Conservation (phyloP, 805 yeast genomes). For the Suhomyces vadensis region DNA sequence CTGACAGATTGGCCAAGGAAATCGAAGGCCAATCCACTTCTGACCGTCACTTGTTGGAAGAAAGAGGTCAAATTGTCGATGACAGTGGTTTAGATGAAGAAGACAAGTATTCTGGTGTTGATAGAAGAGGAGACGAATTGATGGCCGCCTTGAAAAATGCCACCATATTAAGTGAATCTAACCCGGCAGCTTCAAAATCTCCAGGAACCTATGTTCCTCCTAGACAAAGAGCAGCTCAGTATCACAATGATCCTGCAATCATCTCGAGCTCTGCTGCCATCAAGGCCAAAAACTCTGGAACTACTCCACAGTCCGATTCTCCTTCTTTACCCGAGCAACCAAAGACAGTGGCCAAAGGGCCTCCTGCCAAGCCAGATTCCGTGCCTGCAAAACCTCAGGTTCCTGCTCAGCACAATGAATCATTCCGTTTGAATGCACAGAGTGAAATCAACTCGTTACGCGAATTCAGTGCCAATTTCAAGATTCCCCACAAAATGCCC, state of each 20-base stretch:
- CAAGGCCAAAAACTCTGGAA: constrained; percentile 5
- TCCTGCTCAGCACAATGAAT: constrained; percentile 29
- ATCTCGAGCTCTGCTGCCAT: constrained; percentile 51
- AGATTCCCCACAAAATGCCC: constrained; percentile 63
- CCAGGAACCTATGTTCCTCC: constrained; percentile 57
- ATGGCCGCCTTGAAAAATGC: constrained; percentile 48
- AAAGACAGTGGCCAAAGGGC: constrained; percentile 5
- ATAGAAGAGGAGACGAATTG: constrained; percentile 54
- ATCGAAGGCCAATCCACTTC: constrained; percentile 71
- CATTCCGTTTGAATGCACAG: constrained; percentile 50
- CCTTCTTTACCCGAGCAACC: neutral
- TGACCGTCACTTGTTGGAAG: constrained; percentile 86
- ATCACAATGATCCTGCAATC: constrained; percentile 67
- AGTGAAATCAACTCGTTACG: constrained; percentile 68
- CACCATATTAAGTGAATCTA: constrained; percentile 20
- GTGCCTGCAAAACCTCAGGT: constrained; percentile 33
- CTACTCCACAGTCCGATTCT: neutral
- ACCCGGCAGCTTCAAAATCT: constrained; percentile 8
- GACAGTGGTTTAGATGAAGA: constrained; percentile 93
- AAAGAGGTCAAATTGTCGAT: constrained; percentile 75
- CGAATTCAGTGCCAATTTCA: constrained; percentile 80
- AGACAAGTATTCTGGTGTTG: constrained; percentile 93
- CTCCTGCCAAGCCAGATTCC: constrained; percentile 26
- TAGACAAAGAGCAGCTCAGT: constrained; percentile 52
- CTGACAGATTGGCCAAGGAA: constrained; percentile 79